phyloP scores from a whole-genome alignment of 345 rosid species.

The Cardamine resedifolia region DNA sequence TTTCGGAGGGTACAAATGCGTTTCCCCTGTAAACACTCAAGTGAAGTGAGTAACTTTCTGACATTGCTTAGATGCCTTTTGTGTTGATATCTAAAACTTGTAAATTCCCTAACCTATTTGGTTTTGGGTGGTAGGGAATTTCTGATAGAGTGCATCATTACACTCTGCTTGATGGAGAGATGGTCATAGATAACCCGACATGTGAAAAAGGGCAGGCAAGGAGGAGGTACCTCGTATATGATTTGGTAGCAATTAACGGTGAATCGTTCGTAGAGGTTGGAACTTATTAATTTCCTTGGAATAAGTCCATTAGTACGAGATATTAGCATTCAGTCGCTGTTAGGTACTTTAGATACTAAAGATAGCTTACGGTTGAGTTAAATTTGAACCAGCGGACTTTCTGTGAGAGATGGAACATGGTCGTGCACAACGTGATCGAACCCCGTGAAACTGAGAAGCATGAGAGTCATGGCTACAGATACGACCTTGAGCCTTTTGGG shows the following conservation, averaged over 20 bases:
- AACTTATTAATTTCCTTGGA: slow-evolving; percentile 3
- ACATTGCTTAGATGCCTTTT: not conserved
- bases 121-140: slow-evolving; percentile 50
- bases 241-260: slow-evolving; percentile 79
- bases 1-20: slow-evolving; percentile 96
- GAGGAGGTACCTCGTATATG: slow-evolving; percentile 97
- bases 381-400: slow-evolving; percentile 80
- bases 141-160: slow-evolving; percentile 71
- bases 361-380: not conserved
- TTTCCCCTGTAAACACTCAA: slow-evolving; percentile 65
- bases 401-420: slow-evolving; percentile 87
- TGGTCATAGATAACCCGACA: slow-evolving; percentile 80
- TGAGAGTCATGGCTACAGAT: slow-evolving; percentile 66
- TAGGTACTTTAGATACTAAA: slow-evolving; percentile 29
- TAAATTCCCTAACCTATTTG: slow-evolving; percentile 6
- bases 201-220: slow-evolving; percentile 67
- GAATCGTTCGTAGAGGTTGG: slow-evolving; percentile 78
- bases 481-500: slow-evolving; percentile 91
- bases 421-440: slow-evolving; percentile 60
- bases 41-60: slow-evolving; percentile 52
- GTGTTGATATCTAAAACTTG: slow-evolving; percentile 1
- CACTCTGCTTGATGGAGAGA: slow-evolving; percentile 97
- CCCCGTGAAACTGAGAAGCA: slow-evolving; percentile 70
- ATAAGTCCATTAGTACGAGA: too few relatives aligned
- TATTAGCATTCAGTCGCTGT: too few relatives aligned